Base-by-base conservation (phyloP, 179 eudicot genomes). In the Spergularia azorica region DNA sequence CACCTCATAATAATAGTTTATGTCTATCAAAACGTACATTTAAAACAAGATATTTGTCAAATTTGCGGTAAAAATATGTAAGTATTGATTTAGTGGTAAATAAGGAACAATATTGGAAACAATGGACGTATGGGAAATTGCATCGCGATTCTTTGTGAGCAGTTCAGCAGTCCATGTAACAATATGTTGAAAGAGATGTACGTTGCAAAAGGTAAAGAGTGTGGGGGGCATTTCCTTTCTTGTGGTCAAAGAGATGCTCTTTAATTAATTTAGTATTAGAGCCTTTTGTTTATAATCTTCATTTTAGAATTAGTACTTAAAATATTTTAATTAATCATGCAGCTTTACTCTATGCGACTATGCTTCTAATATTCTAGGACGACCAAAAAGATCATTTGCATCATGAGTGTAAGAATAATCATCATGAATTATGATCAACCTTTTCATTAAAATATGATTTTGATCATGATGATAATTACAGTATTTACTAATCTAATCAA, bases 181-280 rank as follows among this genome's bases (percentile, higher is more conserved):
- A 43, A 43, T 7, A 43, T 43, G 48, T 43, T 43, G 39, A 66
- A 12, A 66, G 32, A 1, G 17, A 41, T 14, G 17, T 14, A 66
- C 20, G 18, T 65, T 38, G 50, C 16, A 70, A 76, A 59, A 38
- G 67, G 3, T 14, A 77, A 57, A 57, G 77, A 48, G 4, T 71
- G 50, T 57, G 77, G 77, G 67, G 68, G 66, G 70, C 79, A 57
- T 21, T 76, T 26, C 36, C 58, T 81, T 76, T 81, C 83, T 72
- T 81, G 80, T 76, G 77, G 70, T 67, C 74, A 77, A 81, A 81
- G 80, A 66, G 80, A 81, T 81, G 72, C 78, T 79, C 56, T 61
- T 63, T 13, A 10, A 12, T 26, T 26, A 1, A 26, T 63, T 9
- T 3, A 21, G 12, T 43, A 41, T 70, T 41, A 21, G 1, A 48